Conservation (phyloP, 345 rosid genomes). For the Gossypium sturtianum region DNA sequence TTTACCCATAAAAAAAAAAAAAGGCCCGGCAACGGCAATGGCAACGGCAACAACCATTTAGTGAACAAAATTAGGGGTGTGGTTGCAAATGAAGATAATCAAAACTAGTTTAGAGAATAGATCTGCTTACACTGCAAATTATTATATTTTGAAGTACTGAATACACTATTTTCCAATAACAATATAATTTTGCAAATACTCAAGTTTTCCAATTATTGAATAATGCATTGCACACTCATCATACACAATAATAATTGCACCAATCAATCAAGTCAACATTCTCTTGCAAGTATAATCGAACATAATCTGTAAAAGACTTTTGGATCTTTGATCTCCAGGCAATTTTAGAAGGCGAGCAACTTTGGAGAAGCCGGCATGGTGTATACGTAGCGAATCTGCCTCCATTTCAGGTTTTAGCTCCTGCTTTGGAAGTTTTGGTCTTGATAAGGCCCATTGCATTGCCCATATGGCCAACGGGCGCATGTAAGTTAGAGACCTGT, state of each 20-base stretch:
- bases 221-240: neutral
- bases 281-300: conserved; percentile 66
- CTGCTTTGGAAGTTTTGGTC: conserved; percentile 25
- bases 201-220: neutral
- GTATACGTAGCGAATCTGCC: conserved; percentile 28
- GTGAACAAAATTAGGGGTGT: neutral
- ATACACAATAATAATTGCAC: neutral
- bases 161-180: neutral
- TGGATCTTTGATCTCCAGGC: conserved; percentile 39
- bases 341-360: conserved; percentile 68
- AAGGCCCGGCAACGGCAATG: too few species aligned
- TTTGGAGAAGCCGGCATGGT: conserved; percentile 55
- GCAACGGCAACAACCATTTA: too few species aligned
- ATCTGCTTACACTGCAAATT: neutral
- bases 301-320: conserved; percentile 46
- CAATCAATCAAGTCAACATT: conserved; percentile 21
- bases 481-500: conserved; percentile 76
- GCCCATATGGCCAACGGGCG: conserved; percentile 98
- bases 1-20: too few species aligned
- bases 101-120: neutral
- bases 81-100: neutral
- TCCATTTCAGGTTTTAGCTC: conserved; percentile 26
- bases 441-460: conserved; percentile 88
- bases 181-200: neutral
- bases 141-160: neutral